Base-by-base conservation (phyloP, 1,284 basidiomycete genomes). In the Coniferiporia sulphurascens region DNA sequence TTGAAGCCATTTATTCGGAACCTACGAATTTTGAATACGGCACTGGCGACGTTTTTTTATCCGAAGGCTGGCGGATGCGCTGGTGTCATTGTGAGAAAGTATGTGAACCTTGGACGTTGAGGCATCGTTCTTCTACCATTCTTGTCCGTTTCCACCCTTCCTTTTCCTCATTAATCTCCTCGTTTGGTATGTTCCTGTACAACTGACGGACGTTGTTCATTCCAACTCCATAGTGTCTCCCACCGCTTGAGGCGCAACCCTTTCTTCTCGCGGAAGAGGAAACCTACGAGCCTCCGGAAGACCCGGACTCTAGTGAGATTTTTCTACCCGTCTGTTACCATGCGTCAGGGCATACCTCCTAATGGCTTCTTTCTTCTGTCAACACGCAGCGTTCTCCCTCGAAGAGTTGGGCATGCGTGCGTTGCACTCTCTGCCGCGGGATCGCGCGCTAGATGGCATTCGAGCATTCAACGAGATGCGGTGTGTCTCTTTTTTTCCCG, bases 381-480 rank as follows among this genome's bases (percentile, higher is more conserved):
- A 49, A 27, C 41, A 10, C 10, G 12, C 46, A 88, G 87, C 81
- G 34, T 73, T 89, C 51, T 88, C 88, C 13, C 72, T 92, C 43
- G 90, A 91, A 69, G 87, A 90, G 67, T 78, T 92, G 3, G 89
- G 90, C 8, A 78, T 90, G 76, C 85, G 88, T 50, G 90, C 89
- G 1, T 72, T 92, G 12, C 74, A 79, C 53, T 76, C 79, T 49
- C 69, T 91, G 32, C 90, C 89, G 50, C 84, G 87, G 57, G 89
- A 90, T 55, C 81, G 77, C 52, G 87, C 88, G 1, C 81, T 92
- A 59, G 86, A 92, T 65, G 87, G 90, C 1, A 90, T 92, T 38
- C 80, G 83, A 58, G 89, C 87, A 1, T 91, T 89, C 72, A 90
- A 91, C 65, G 75, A 79, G 57, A 86, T 92, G 87, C 77, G 86